phyloP scores from a whole-genome alignment of 169 alveolate genomes.

The Eimeria zaria region DNA sequence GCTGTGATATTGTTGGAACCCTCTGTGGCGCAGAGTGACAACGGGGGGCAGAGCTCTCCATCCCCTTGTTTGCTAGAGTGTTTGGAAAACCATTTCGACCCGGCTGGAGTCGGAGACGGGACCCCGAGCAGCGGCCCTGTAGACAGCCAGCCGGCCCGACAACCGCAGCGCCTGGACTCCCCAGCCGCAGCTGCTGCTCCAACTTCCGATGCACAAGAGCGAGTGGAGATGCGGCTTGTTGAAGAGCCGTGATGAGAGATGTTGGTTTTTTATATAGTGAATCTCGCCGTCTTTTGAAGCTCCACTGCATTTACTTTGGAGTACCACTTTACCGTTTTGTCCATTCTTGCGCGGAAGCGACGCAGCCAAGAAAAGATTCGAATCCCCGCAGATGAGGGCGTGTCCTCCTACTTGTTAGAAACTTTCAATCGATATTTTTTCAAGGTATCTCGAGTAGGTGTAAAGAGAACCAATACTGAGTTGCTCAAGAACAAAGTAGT shows the following conservation, averaged over 20 bases:
- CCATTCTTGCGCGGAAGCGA: background rate
- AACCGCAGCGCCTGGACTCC: constrained; percentile 12
- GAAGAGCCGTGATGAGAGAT: background rate
- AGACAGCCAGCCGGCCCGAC: background rate
- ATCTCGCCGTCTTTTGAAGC: background rate
- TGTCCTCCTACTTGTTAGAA: background rate
- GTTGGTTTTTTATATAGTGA: background rate
- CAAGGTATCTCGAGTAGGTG: background rate
- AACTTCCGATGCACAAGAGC: background rate
- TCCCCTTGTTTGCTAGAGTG: constrained; percentile 1
- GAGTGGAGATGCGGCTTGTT: background rate
- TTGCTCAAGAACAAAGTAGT: no score
- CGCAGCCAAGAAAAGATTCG: background rate
- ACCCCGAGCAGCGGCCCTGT: background rate
- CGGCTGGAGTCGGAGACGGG: background rate
- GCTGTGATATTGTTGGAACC: background rate
- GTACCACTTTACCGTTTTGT: background rate
- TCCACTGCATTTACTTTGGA: background rate
- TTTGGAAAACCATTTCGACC: background rate
- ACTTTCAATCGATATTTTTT: background rate
- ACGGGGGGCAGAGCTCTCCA: background rate
- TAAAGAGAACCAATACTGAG: background rate
- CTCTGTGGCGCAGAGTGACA: background rate
- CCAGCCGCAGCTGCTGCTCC: background rate
- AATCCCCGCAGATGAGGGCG: background rate